phyloP scores from a whole-genome alignment of 202 grass and related monocot genomes.

The Schoenoplectus triqueter region DNA sequence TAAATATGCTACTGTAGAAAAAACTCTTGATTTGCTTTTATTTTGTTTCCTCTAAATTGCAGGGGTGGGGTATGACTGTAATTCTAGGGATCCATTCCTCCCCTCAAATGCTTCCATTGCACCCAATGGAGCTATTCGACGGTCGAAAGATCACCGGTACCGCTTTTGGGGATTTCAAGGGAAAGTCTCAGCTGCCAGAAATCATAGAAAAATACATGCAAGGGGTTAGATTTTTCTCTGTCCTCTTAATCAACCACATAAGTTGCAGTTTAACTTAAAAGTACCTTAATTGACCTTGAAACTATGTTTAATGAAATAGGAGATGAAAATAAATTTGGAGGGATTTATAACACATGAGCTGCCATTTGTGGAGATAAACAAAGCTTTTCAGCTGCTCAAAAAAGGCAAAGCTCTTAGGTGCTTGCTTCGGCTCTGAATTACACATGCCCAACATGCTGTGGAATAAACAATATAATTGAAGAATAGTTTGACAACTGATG shows the following conservation, averaged over 20 bases:
- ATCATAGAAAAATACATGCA: conserved; percentile 66
- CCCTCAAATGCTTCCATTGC: conserved; percentile 66
- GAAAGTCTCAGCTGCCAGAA: conserved; percentile 64
- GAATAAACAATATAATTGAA: not conserved
- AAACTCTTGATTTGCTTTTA: not conserved
- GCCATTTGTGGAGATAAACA: conserved; percentile 73
- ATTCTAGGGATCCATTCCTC: conserved; percentile 69
- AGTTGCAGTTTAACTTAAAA: not conserved
- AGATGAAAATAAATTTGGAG: conserved; percentile 73
- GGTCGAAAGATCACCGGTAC: conserved; percentile 63
- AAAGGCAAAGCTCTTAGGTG: conserved; percentile 81
- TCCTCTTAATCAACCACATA: not conserved
- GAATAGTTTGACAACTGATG: not conserved
- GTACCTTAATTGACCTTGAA: not conserved
- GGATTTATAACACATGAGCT: conserved; percentile 92
- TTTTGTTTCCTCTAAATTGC: not conserved
- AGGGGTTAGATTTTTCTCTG: conserved; percentile 40
- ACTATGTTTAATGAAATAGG: conserved; percentile 37
- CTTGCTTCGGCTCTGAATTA: conserved; percentile 61
- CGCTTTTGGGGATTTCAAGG: conserved; percentile 74
- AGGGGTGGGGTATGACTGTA: conserved; percentile 81
- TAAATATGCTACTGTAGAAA: not conserved
- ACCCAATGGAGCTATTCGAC: conserved; percentile 84
- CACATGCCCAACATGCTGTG: not conserved
- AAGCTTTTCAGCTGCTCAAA: conserved; percentile 66